Evolutionary conservation across 441 rosid species (phyloP), one percentile per base, ranked within the genome.

Genomic region (Melastoma candidum): DNA sequence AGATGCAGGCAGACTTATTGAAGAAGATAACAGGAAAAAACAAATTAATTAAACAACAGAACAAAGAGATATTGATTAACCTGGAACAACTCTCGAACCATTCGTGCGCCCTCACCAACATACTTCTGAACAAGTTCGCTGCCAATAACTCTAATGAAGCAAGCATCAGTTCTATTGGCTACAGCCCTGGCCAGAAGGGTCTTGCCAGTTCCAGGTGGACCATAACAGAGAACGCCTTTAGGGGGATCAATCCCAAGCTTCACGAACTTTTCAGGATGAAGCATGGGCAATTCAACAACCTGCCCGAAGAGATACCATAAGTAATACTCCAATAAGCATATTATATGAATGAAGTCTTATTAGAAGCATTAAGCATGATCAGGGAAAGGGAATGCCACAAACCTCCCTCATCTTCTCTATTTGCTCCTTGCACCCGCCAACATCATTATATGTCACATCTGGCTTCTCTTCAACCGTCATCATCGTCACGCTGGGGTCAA

Each of bases 191-290:
- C 98, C 66, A 92, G 54, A 14, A 92, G 84, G 32, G 97, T 93
- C 74, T 93, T 88, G 4, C 98, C 96, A 1, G 98, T 93, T 63
- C 98, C 98, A 48, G 97, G 98, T 50, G 98, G 98, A 43, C 98
- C 98, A 6, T 93, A 93, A 72, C 96, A 93, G 51, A 93, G 89
- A 64, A 93, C 97, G 53, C 99, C 99, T 74, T 93, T 89, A 2
- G 99, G 99, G 64, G 99, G 99, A 74, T 93, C 99, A 41, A 93
- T 89, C 63, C 99, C 98, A 53, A 92, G 96, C 76, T 92, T 83
- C 59, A 90, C 96, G 70, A 90, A 90, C 70, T 90, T 92, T 81
- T 92, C 98, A 10, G 98, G 98, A 48, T 92, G 98, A 80, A 92
- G 98, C 98, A 92, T 87, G 4, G 98, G 98, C 49, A 92, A 76